Evolutionary conservation across 2,329 filamentous ascomycete genomes (phyloP), one percentile per base, ranked within the genome.

Genomic region (Exophiala mesophila): DNA sequence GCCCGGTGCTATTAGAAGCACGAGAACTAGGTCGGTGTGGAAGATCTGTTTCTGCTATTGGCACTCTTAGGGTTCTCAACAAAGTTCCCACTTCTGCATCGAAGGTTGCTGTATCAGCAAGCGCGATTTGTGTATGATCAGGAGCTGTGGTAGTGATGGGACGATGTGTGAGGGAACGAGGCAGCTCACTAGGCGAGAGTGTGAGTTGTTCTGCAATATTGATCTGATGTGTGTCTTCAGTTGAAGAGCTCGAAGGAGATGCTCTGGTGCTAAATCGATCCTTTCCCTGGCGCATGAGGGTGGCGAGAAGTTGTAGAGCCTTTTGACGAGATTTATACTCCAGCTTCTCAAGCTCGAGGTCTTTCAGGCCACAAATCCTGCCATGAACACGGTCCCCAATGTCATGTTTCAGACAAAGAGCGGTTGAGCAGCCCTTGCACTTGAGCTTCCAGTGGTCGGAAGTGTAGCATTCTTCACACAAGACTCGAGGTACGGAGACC

Each of bases 361-460:
- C 74, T 50, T 72, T 65, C 52, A 71, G 78, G 13, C 76, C 76
- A 54, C 76, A 79, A 36, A 77, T 76, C 26, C 74, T 65, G 19
- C 77, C 63, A 39, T 75, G 73, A 15, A 77, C 63, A 5, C 50
- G 50, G 10, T 69, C 74, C 18, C 74, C 69, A 32, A 79, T 70
- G 50, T 79, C 76, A 56, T 79, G 76, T 52, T 78, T 75, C 52
- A 77, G 76, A 59, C 76, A 79, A 18, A 79, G 61, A 2, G 74
- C 68, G 40, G 68, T 74, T 29, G 74, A 74, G 61, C 76, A 79
- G 31, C 65, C 68, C 53, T 74, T 72, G 57, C 76, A 79, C 28
- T 72, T 68, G n/a, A 78, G 69, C 53, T 76, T 77, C 76, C 76
- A 79, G 35, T 72, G 68, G 34, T 74, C 71, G n/a, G 70, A 73